These are phyloP conservation scores for Tolypocladium tundrense DNA, from an alignment of 2,329 filamentous ascomycete species.

Conservation along the genomic window DNA sequence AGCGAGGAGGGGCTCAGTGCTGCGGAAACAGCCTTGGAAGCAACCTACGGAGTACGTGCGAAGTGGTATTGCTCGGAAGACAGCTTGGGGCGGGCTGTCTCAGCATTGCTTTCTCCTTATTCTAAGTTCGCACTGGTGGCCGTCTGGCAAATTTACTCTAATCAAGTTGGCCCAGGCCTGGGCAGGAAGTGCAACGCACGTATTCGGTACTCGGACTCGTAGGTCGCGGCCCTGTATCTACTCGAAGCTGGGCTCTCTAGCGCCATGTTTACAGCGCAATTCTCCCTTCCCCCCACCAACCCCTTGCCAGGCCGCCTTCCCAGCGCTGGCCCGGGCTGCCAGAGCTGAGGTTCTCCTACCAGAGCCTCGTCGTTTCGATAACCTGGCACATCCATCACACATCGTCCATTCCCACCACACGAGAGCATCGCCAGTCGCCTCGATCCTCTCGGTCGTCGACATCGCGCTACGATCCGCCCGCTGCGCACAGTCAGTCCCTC, in stretches of 20 bases:
- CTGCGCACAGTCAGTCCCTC: not conserved
- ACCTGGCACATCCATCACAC: not conserved
- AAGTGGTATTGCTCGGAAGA: not conserved
- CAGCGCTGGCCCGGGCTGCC: not conserved
- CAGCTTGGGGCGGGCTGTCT: not conserved
- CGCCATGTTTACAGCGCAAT: not conserved
- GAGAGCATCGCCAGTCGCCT: constrained; percentile 1
- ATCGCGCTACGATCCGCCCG: not conserved
- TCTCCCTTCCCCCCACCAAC: not conserved
- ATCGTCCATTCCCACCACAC: not conserved
- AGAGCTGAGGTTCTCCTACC: not conserved
- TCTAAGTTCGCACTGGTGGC: no score
- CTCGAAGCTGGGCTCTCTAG: not conserved
- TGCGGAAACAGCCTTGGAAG: not conserved
- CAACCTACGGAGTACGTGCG: not conserved
- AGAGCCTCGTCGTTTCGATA: not conserved
- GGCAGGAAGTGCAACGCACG: no score
- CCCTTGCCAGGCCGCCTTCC: not conserved
- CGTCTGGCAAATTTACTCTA: no score
- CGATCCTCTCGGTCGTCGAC: not conserved
- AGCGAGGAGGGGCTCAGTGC: not conserved
- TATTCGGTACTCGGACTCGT: no score
- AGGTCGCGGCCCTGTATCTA: no score
- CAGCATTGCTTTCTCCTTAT: no score
- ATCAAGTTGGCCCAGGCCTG: no score